A percentile compares a stretch with the other conserved stretches of the same genome.
Conservation (phyloP, 306 rosid species). For the Casuarina glauca region DNA sequence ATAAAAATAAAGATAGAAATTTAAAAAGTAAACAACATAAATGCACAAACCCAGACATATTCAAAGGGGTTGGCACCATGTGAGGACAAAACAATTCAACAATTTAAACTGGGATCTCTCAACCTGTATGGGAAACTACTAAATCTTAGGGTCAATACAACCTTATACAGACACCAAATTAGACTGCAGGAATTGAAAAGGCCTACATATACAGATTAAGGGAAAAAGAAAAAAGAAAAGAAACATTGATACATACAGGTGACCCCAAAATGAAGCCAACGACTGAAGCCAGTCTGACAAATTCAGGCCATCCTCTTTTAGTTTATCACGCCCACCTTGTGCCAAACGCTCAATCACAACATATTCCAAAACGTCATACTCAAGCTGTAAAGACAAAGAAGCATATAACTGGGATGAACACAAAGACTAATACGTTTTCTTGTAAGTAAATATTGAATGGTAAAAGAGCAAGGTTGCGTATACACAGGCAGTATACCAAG, state of each 20-base stretch:
- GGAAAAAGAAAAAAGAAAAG: conserved; percentile 23
- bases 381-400: conserved; percentile 61
- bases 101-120: not conserved
- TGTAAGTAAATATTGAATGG: not conserved
- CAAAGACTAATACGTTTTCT: not conserved
- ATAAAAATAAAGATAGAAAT: not conserved
- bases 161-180: not conserved
- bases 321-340: conserved; percentile 92
- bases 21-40: not conserved
- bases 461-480: not conserved
- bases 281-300: conserved; percentile 99
- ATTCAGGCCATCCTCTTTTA: conserved; percentile 97
- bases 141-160: not conserved
- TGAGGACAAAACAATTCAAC: not conserved
- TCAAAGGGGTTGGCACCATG: not conserved
- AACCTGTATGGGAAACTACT: not conserved
- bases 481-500: not conserved
- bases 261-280: conserved; percentile 99
- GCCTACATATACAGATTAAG: too few relatives aligned
- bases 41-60: not conserved
- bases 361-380: conserved; percentile 95
- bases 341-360: conserved; percentile 96
- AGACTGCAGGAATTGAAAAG: not conserved
- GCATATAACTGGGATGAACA: not conserved
- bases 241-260: conserved; percentile 66